Evolutionary conservation across 1,284 basidiomycete genomes (phyloP).

Genomic region (Xanthoconium separans): DNA sequence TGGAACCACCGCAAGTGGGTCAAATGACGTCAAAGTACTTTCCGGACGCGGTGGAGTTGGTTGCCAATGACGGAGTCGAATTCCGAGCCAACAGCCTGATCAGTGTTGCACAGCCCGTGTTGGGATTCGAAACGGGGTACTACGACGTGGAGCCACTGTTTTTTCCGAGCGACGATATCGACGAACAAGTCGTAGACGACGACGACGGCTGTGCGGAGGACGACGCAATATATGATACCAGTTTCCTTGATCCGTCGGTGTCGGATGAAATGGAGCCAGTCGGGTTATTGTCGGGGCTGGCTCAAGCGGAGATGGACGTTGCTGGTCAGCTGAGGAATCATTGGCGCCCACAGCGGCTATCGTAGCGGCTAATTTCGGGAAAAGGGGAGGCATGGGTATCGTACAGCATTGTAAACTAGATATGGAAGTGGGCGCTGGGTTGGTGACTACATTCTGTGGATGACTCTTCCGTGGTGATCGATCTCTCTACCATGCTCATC

Average conservation of each 20-base stretch:
- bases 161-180: conserved; percentile 11
- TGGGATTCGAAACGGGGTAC: conserved; percentile 10
- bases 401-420: conserved; percentile 12
- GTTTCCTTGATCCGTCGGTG: too few relatives aligned
- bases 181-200: neutral
- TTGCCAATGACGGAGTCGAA: neutral
- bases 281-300: conserved; percentile 23
- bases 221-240: too few relatives aligned
- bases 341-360: conserved; percentile 58
- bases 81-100: conserved; percentile 3
- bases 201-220: conserved; percentile 2
- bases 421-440: conserved; percentile 1
- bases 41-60: neutral
- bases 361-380: neutral
- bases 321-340: conserved; percentile 53
- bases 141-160: conserved; percentile 14
- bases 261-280: too few relatives aligned
- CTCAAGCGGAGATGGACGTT: conserved; percentile 55
- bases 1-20: neutral
- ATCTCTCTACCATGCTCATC: conserved; percentile 29
- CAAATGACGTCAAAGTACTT: conserved; percentile 24
- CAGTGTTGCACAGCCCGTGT: conserved; percentile 5
- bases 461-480: conserved; percentile 24
- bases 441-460: conserved; percentile 27
- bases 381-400: neutral